Evolutionary conservation across 2,329 filamentous ascomycete species (phyloP).

Genomic region (Neonectria faginata): DNA sequence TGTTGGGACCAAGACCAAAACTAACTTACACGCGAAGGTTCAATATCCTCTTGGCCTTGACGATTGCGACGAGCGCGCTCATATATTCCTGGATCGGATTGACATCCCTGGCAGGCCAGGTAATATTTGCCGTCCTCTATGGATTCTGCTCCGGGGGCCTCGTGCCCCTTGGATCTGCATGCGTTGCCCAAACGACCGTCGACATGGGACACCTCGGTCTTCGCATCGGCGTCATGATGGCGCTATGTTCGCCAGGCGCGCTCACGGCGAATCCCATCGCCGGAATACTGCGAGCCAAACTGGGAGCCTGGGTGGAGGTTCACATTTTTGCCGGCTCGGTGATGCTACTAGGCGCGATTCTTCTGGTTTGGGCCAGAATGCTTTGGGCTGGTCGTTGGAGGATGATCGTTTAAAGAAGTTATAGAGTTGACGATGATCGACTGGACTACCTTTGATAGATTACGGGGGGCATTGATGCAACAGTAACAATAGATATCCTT

Average conservation of each 20-base stretch:
- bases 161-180: slow-evolving; percentile 50
- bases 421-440: neutral
- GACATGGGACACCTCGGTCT: slow-evolving; percentile 48
- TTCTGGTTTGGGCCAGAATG: neutral
- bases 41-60: slow-evolving; percentile 53
- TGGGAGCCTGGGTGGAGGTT: neutral
- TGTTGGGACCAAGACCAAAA: neutral
- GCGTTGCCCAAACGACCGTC: slow-evolving; percentile 47
- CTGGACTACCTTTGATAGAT: neutral
- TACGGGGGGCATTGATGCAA: neutral
- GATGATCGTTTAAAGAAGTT: neutral
- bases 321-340: slow-evolving; percentile 14
- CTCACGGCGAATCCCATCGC: slow-evolving; percentile 42
- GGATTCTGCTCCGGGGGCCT: slow-evolving; percentile 49
- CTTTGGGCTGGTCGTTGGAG: slow-evolving; percentile 1
- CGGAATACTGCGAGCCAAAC: slow-evolving; percentile 11
- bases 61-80: slow-evolving; percentile 40
- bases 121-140: slow-evolving; percentile 44
- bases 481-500: slow-evolving; percentile 1
- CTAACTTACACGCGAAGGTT: slow-evolving; percentile 46
- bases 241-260: slow-evolving; percentile 43
- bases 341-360: neutral
- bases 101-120: slow-evolving; percentile 30
- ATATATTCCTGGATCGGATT: slow-evolving; percentile 49
- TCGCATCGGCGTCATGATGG: slow-evolving; percentile 50